Percentiles rank a stretch among this genome's conserved stretches.
Conservation (phyloP, 345 rosid genomes). For the Sapria himalayana region DNA sequence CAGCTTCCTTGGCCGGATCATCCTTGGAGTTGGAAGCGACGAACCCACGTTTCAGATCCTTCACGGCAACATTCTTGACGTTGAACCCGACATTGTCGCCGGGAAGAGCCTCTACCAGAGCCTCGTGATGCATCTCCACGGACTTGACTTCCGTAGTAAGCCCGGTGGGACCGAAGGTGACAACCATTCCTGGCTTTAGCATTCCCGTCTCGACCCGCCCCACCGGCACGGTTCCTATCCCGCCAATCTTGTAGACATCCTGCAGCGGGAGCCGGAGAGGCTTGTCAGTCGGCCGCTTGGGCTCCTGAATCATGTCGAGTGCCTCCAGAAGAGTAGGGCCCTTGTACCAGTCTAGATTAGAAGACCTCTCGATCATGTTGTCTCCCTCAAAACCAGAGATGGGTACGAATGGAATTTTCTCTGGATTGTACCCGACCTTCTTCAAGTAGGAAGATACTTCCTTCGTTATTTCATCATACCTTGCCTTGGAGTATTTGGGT, state of each 20-base stretch:
- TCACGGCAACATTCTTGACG: conserved; percentile 21
- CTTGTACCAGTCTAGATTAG: conserved; percentile 35
- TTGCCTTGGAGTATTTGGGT: conserved; percentile 32
- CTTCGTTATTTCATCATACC: conserved; percentile 29
- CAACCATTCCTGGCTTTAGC: conserved; percentile 17
- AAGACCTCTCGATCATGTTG: conserved; percentile 39
- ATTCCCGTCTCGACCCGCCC: conserved; percentile 20
- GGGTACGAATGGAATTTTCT: conserved; percentile 29
- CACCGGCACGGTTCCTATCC: conserved; percentile 21
- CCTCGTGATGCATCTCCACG: conserved; percentile 23
- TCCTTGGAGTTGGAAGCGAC: conserved; percentile 26
- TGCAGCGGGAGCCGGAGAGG: conserved; percentile 18
- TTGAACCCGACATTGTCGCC: conserved; percentile 27
- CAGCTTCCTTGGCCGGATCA: conserved; percentile 23
- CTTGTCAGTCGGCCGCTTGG: conserved; percentile 16
- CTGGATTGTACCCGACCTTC: conserved; percentile 40
- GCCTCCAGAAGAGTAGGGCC: conserved; percentile 32
- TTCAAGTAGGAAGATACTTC: conserved; percentile 33
- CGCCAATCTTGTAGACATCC: conserved; percentile 21
- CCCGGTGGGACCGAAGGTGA: conserved; percentile 17
- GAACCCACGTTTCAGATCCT: conserved; percentile 23
- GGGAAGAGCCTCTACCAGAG: conserved; percentile 20
- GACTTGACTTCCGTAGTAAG: conserved; percentile 20
- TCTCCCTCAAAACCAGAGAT: conserved; percentile 38
- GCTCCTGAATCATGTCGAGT: conserved; percentile 28